phyloP scores from a whole-genome alignment of 2,329 filamentous ascomycete species.

The Cryphonectria radicalis region DNA sequence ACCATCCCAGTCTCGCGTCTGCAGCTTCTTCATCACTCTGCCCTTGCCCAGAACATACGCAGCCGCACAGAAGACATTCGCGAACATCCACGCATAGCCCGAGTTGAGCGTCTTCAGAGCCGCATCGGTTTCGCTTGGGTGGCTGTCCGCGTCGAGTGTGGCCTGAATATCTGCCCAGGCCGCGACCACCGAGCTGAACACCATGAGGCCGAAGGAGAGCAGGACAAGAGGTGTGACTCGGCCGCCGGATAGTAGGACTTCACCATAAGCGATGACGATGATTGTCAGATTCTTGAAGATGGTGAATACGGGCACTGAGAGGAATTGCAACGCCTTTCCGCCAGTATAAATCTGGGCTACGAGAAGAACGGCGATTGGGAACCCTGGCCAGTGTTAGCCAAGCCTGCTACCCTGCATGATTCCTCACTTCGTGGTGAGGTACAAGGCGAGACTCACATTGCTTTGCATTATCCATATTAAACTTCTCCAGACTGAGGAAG shows the following conservation, averaged over 20 bases:
- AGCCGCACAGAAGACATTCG: slow-evolving; percentile 95
- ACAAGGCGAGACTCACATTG: slow-evolving; percentile 70
- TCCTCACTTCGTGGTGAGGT: background rate
- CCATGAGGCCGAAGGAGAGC: slow-evolving; percentile 95
- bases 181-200: slow-evolving; percentile 89
- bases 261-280: slow-evolving; percentile 97
- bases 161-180: slow-evolving; percentile 97
- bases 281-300: slow-evolving; percentile 99
- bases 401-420: background rate
- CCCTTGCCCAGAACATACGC: slow-evolving; percentile 91
- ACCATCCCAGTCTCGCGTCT: slow-evolving; percentile 99
- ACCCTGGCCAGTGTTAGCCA: slow-evolving; percentile 64
- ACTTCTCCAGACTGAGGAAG: slow-evolving; percentile 80
- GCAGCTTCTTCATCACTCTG: slow-evolving; percentile 98
- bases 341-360: slow-evolving; percentile 99
- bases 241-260: slow-evolving; percentile 97
- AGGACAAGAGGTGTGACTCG: slow-evolving; percentile 85
- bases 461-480: slow-evolving; percentile 86
- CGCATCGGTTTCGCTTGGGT: slow-evolving; percentile 56
- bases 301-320: slow-evolving; percentile 97
- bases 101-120: slow-evolving; percentile 89
- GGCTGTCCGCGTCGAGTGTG: slow-evolving; percentile 67
- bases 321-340: slow-evolving; percentile 92
- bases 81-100: slow-evolving; percentile 96
- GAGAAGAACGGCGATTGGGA: slow-evolving; percentile 91